Conservation (phyloP, 164 flowering plant species). For the Stephania yunnanensis region DNA sequence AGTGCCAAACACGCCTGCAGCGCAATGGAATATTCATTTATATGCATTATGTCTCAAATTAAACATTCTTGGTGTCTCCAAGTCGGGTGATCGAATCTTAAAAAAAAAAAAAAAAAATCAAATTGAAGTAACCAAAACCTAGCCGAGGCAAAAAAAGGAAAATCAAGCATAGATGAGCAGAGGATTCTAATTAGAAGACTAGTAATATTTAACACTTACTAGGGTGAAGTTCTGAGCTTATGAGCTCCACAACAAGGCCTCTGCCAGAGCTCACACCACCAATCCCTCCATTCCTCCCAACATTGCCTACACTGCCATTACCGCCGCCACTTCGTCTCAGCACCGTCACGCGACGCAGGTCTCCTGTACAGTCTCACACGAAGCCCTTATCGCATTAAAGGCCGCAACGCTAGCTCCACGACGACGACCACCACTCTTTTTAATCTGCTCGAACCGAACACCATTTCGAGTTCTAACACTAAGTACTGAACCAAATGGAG, state of each 20-base stretch:
- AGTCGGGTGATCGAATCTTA: too few species aligned
- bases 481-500: not conserved
- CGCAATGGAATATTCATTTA: too few species aligned
- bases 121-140: not conserved
- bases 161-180: not conserved
- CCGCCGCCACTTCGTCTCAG: not conserved
- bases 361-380: not conserved
- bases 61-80: too few species aligned
- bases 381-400: not conserved
- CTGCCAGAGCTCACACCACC: not conserved
- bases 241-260: not conserved
- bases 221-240: not conserved
- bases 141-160: too few species aligned
- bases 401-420: not conserved
- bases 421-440: not conserved
- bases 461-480: not conserved
- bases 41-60: too few species aligned
- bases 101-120: too few species aligned
- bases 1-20: too few species aligned
- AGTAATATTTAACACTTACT: not conserved
- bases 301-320: not conserved
- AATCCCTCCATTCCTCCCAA: not conserved
- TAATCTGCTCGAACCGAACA: not conserved
- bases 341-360: not conserved
- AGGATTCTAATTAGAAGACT: not conserved